Evolutionary conservation across 768 basidiomycete species (phyloP).

Genomic region (Termitomyces sp.): DNA sequence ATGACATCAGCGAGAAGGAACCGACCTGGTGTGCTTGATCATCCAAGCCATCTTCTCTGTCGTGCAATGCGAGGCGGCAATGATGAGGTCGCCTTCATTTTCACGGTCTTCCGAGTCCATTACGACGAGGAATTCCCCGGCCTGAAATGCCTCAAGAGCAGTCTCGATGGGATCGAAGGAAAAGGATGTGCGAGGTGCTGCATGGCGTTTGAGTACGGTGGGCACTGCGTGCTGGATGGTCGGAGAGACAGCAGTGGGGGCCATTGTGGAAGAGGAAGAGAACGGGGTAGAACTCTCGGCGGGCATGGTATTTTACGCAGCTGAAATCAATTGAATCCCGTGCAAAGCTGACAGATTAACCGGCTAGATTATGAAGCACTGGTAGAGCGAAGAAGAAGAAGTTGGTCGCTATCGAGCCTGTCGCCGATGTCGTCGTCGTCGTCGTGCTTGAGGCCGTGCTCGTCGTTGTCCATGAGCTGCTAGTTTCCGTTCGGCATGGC

Average conservation of each 20-base stretch:
- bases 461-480: not conserved
- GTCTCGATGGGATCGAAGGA: constrained; percentile 79
- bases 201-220: constrained; percentile 17
- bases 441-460: not conserved
- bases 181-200: constrained; percentile 39
- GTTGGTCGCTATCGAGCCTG: no score
- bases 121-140: constrained; percentile 91
- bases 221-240: not conserved
- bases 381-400: not conserved
- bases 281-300: not conserved
- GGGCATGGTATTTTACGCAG: constrained; percentile 1
- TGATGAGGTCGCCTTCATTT: constrained; percentile 96
- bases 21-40: constrained; percentile 92
- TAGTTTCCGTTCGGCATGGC: constrained; percentile 16
- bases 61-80: constrained; percentile 78
- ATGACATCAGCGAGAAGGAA: constrained; percentile 2
- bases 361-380: not conserved
- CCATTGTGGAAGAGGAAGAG: constrained; percentile 11
- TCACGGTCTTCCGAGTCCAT: constrained; percentile 97
- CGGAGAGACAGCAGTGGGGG: constrained; percentile 12
- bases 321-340: constrained; percentile 2
- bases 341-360: constrained; percentile 3
- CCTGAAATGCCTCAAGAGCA: constrained; percentile 69
- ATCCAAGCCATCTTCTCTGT: constrained; percentile 99
- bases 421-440: not conserved